Conservation (phyloP, 805 yeast species). For the Candida yuanshanica region DNA sequence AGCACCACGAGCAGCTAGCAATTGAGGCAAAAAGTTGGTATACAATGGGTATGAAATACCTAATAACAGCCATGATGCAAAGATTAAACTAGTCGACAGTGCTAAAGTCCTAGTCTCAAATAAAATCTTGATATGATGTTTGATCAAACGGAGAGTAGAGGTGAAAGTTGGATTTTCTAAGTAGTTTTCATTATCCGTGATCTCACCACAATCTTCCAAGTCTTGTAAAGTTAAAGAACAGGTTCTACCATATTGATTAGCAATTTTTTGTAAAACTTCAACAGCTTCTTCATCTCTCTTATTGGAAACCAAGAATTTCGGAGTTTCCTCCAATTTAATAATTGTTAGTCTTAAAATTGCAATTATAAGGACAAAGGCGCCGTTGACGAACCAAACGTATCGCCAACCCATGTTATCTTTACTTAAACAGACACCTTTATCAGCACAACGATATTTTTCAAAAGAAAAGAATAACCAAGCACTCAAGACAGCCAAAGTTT, state of each 20-base stretch:
- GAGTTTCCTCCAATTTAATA: slow-evolving; percentile 42
- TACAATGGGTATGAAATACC: slow-evolving; percentile 50
- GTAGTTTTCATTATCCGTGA: slow-evolving; percentile 23
- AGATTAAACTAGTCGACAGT: slow-evolving; percentile 34
- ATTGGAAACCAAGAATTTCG: slow-evolving; percentile 43
- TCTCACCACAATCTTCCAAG: slow-evolving; percentile 38
- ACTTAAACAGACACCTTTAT: slow-evolving; percentile 34
- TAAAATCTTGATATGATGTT: slow-evolving; percentile 35
- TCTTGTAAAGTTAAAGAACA: slow-evolving; percentile 40
- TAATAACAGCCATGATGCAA: slow-evolving; percentile 44
- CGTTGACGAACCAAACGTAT: slow-evolving; percentile 46
- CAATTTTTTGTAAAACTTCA: slow-evolving; percentile 38
- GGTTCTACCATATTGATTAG: slow-evolving; percentile 37
- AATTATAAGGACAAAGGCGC: slow-evolving; percentile 41
- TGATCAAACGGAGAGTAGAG: slow-evolving; percentile 24
- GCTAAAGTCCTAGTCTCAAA: slow-evolving; percentile 37
- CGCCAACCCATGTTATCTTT: slow-evolving; percentile 50
- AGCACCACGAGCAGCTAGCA: slow-evolving; percentile 43
- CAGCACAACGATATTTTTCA: slow-evolving; percentile 41
- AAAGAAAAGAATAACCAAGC: slow-evolving; percentile 43
- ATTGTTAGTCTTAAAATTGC: slow-evolving; percentile 42
- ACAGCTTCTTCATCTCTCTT: slow-evolving; percentile 45
- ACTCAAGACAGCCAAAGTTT: slow-evolving; percentile 39
- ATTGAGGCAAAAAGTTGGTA: slow-evolving; percentile 45
- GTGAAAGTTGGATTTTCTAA: slow-evolving; percentile 21